A percentile compares a stretch with the other conserved stretches of the same genome.
phyloP scores from a whole-genome alignment of 2,329 filamentous ascomycete species.

The Cucurbitaria berberidis region DNA sequence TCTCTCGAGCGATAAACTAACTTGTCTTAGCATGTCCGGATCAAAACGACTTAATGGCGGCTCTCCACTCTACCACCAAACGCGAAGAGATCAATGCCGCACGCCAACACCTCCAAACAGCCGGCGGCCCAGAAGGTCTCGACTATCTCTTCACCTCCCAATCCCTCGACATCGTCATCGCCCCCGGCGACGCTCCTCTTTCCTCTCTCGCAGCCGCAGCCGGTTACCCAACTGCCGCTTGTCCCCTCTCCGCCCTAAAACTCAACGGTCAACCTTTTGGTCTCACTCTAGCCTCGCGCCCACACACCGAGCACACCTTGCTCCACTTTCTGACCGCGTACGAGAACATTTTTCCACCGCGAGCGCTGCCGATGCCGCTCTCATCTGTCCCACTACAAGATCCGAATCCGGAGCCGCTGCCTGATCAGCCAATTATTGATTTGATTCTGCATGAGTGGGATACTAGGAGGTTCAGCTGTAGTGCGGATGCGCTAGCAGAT shows the following conservation, averaged over 20 bases:
- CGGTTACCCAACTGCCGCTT: constrained; percentile 45
- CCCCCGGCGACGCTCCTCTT: constrained; percentile 44
- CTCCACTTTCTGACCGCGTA: constrained; percentile 47
- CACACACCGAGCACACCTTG: constrained; percentile 40
- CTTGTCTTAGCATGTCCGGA: constrained; percentile 33
- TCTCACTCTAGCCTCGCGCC: constrained; percentile 38
- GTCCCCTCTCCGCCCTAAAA: constrained; percentile 42
- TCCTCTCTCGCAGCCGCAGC: constrained; percentile 45
- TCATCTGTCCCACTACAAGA: constrained; percentile 36
- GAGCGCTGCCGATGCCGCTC: constrained; percentile 39
- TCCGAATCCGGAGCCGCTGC: constrained; percentile 33
- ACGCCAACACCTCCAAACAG: constrained; percentile 33
- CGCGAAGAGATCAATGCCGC: constrained; percentile 36
- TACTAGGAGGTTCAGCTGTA: constrained; percentile 39
- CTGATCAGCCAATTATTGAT: constrained; percentile 42
- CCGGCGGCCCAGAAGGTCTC: constrained; percentile 41
- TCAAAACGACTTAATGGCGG: constrained; percentile 46
- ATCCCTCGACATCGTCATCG: constrained; percentile 41
- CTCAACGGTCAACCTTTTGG: constrained; percentile 48
- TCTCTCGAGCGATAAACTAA: neutral
- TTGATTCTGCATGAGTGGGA: constrained; percentile 46
- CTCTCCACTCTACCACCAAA: constrained; percentile 30
- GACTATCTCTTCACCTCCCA: constrained; percentile 39
- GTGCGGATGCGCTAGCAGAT: constrained; percentile 41
- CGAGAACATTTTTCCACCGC: constrained; percentile 44